phyloP scores from a whole-genome alignment of 2,329 filamentous ascomycete genomes.

The Cladobotryum mycophilum region DNA sequence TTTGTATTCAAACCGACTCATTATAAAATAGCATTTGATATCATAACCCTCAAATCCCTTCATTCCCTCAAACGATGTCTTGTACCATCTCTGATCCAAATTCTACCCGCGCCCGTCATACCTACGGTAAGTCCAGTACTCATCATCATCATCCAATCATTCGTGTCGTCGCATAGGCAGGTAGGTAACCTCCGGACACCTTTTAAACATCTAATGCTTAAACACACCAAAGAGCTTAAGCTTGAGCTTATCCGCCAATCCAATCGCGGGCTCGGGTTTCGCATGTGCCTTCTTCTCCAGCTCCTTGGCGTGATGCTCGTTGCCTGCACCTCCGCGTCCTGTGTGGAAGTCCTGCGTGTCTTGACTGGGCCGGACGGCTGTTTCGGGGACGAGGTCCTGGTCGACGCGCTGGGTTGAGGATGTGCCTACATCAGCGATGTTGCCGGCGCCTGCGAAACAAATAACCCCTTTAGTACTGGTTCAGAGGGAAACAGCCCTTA shows the following conservation, averaged over 20 bases:
- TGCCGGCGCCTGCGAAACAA: conserved; percentile 43
- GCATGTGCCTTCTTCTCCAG: conserved; percentile 23
- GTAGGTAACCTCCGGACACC: neutral
- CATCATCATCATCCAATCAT: too few species aligned
- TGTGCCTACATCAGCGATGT: conserved; percentile 47
- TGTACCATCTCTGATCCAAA: too few species aligned
- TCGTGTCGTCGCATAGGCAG: neutral
- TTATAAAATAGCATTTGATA: too few species aligned
- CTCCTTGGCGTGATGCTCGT: conserved; percentile 37
- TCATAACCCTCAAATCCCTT: too few species aligned
- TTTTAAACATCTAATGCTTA: conserved; percentile 37
- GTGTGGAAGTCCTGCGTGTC: conserved; percentile 49
- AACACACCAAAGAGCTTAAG: conserved; percentile 44
- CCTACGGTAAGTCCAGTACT: neutral
- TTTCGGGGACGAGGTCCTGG: conserved; percentile 47
- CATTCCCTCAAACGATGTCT: too few species aligned
- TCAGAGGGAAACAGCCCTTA: too few species aligned
- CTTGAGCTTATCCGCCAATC: conserved; percentile 54
- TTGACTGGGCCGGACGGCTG: conserved; percentile 41
- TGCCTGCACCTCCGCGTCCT: conserved; percentile 55
- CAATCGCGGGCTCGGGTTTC: conserved; percentile 24
- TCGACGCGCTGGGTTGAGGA: conserved; percentile 39
- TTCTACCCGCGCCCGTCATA: too few species aligned
- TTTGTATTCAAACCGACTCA: too few species aligned
- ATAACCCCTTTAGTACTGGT: neutral